Evolutionary conservation across 1,139 yeast genomes (phyloP), one percentile per base, ranked within the genome.

Genomic region (Lodderomyces jiufengensis): DNA sequence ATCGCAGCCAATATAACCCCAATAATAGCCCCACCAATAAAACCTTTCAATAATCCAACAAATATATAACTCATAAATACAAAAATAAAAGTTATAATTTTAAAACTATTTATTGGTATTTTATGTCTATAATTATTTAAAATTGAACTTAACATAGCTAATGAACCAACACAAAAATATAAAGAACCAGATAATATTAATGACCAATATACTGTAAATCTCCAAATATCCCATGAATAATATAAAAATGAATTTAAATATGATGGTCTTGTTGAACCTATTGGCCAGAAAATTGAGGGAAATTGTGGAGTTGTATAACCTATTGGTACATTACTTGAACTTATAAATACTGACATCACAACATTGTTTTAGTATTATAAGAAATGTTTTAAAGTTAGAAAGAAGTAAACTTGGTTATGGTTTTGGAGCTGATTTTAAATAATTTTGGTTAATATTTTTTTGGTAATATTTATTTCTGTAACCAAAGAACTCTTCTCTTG

Each of bases 261-360:
- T 26, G 55, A 48, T 11, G 53, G 44, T 27, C 56, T 55, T 7
- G 67, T 59, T 5, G 72, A 51, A 0, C 78, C 78, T 5, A 68
- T 37, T 0, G 95, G 95, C 84, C 92, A 83, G 52, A 70, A 74
- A 21, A 92, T 59, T 4, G 95, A 78, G 3, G 97, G 98, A 53
- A 90, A 92, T 15, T 52, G 40, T 0, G 98, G 98, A 1, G 81
- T 70, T 5, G 66, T 61, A 59, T 92, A 92, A 21, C 95, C 96
- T 5, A 87, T 76, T 2, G 97, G 96, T 1, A 80, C 70, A 44
- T 66, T 62, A 25, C 59, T 52, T 5, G 73, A 63, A 38, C 68
- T 59, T 9, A 70, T 60, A 42, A 70, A 70, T 12, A 46, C 32
- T 8, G 44, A 31, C 48, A 46, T 44, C 6, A 1, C 5, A 24